Evolutionary conservation across 768 basidiomycete genomes (phyloP), one percentile per base, ranked within the genome.

Genomic region (Rhizopogon roseolus): DNA sequence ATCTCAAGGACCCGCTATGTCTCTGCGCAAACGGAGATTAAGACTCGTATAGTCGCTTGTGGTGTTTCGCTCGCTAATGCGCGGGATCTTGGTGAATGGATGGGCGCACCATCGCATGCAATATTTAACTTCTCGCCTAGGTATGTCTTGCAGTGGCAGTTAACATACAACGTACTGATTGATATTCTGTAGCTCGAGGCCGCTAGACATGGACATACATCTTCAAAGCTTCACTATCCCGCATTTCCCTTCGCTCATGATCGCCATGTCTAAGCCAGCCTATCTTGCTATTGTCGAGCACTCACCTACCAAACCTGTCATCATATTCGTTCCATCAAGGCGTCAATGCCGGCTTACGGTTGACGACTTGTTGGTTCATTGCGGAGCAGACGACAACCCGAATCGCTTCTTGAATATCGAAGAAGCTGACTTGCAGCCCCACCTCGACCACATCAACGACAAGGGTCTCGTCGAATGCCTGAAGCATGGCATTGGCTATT

Each of bases 161-260:
- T 49, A n/a, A 25, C 6, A 9, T 22, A 14, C 13, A 5, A 13
- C 7, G 22, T 16, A 3, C 45, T n/a, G 11, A 40, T 50, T 65
- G 22, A 62, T 40, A 22, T 19, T 46, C 39, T 69, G 1, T 59
- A 93, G 93, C 60, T 93, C 95, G 14, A 91, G 96, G n/a, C 94
- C 96, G 3, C 73, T 98, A 10, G 94, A 97, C 59, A 90, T 99
- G 85, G 93, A 98, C 54, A 94, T 99, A 45, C 95, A 98, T 64
- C 74, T 99, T 7, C 97, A 99, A 64, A 93, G 90, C 40, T 99
- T 97, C 76, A 82, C 82, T 27, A 91, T 94, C 43, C 92, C 94
- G n/a, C 97, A 98, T 65, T 97, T 96, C 83, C 94, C 97, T 0
- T 97, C 94, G 0, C 76, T 99, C 40, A 98, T 99, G 96, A 93